Percentiles rank a stretch among this genome's conserved stretches.
Evolutionary conservation across 2,329 filamentous ascomycete species (phyloP).

Genomic region (Calonectria pteridis): DNA sequence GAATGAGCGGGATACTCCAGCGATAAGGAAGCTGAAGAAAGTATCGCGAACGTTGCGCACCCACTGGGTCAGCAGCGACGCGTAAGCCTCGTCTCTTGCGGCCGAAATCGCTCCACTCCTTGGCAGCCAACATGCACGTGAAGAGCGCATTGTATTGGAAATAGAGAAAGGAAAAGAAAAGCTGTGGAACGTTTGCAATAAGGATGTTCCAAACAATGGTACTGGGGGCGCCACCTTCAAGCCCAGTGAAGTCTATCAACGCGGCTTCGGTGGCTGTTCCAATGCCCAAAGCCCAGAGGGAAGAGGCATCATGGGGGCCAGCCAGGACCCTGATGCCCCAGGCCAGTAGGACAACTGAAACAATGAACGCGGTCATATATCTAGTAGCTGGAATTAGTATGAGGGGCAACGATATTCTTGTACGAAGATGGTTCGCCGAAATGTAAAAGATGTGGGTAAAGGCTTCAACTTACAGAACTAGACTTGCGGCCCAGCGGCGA

Average conservation of each 20-base stretch:
- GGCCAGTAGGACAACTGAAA: neutral
- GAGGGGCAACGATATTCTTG: neutral
- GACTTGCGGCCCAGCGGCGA: constrained; percentile 3
- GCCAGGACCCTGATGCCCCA: neutral
- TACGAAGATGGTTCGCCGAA: neutral
- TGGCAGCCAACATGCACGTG: constrained; percentile 24
- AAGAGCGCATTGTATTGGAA: constrained; percentile 25
- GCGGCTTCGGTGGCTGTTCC: constrained; percentile 1
- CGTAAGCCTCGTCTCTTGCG: neutral
- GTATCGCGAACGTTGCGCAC: constrained; percentile 22
- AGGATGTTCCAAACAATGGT: neutral
- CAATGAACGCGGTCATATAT: neutral
- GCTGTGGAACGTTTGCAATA: constrained; percentile 15
- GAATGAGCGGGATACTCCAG: constrained; percentile 6
- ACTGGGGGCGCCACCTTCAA: neutral
- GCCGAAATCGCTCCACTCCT: constrained; percentile 28
- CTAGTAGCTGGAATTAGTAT: neutral
- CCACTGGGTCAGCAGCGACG: constrained; percentile 8
- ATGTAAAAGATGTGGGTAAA: neutral
- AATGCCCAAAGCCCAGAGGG: constrained; percentile 21
- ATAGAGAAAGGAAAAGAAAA: constrained; percentile 24
- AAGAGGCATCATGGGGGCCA: neutral
- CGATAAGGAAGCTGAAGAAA: constrained; percentile 29
- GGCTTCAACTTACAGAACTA: neutral
- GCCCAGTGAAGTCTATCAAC: neutral